A percentile compares a stretch with the other conserved stretches of the same genome.
Evolutionary conservation across 768 basidiomycete species (phyloP).

Genomic region (Sporobolomyces roseus): DNA sequence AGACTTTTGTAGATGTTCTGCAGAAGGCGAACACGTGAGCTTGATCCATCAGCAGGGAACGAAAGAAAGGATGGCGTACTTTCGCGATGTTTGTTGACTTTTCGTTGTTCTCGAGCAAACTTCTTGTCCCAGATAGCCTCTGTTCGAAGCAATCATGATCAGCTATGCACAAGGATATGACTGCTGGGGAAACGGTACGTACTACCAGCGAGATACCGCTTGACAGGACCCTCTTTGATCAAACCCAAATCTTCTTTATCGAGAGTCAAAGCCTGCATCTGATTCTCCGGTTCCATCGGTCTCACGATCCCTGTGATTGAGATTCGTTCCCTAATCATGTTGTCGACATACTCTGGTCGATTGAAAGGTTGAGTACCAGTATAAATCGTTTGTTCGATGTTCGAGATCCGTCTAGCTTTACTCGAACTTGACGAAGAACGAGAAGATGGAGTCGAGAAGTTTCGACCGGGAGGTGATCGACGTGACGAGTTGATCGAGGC

Average conservation of each 20-base stretch:
- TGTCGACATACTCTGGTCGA: slow-evolving; percentile 48
- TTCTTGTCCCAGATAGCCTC: slow-evolving; percentile 63
- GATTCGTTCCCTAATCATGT: slow-evolving; percentile 88
- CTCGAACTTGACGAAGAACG: background rate
- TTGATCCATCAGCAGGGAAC: background rate
- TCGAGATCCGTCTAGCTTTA: slow-evolving; percentile 6
- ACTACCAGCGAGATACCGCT: slow-evolving; percentile 64
- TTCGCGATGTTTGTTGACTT: slow-evolving; percentile 64
- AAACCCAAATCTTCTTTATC: slow-evolving; percentile 65
- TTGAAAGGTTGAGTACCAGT: slow-evolving; percentile 36
- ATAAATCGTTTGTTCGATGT: slow-evolving; percentile 43
- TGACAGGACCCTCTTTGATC: slow-evolving; percentile 68
- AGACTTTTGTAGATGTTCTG: slow-evolving; percentile 50
- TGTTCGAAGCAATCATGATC: slow-evolving; percentile 21
- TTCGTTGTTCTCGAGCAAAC: slow-evolving; percentile 58
- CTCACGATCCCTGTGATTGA: slow-evolving; percentile 77
- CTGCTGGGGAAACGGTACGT: slow-evolving; percentile 19
- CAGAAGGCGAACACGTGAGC: background rate
- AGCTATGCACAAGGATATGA: background rate
- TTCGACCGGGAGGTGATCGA: no score
- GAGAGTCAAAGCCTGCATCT: slow-evolving; percentile 64
- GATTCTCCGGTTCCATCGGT: slow-evolving; percentile 66
- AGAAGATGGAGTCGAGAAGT: slow-evolving; percentile 6
- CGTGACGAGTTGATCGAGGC: no score
- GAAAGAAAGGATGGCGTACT: slow-evolving; percentile 50